Percentiles rank a stretch among this genome's conserved stretches.
These are phyloP conservation scores for Metarhizium humberi DNA, from an alignment of 2,329 filamentous ascomycete species.

Conservation along the genomic window DNA sequence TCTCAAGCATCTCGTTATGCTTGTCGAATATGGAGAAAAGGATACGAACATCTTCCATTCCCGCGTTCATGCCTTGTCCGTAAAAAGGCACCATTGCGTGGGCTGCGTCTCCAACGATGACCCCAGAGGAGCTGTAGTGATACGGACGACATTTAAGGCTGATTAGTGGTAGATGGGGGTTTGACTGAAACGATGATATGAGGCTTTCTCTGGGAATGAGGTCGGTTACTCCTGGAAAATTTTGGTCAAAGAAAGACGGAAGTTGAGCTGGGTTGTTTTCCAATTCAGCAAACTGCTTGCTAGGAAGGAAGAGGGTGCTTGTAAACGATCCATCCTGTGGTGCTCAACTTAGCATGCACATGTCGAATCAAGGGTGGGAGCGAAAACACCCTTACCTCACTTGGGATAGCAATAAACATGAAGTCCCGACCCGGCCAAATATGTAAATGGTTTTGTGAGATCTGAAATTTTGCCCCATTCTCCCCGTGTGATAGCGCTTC, in stretches of 20 bases:
- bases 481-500: constrained; percentile 17
- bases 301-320: constrained; percentile 84
- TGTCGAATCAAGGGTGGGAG: constrained; percentile 6
- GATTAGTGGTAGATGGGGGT: constrained; percentile 87
- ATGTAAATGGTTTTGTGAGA: constrained; percentile 88
- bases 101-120: constrained; percentile 87
- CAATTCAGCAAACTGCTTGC: constrained; percentile 57
- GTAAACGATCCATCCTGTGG: constrained; percentile 82
- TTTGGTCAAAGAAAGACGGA: constrained; percentile 64
- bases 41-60: constrained; percentile 85
- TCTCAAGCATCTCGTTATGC: constrained; percentile 38
- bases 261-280: constrained; percentile 52
- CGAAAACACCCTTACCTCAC: constrained; percentile 34
- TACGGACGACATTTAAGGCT: constrained; percentile 89
- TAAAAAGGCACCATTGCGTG: constrained; percentile 99
- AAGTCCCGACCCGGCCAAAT: constrained; percentile 93
- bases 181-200: constrained; percentile 63
- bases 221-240: constrained; percentile 79
- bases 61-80: constrained; percentile 95
- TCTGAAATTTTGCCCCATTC: constrained; percentile 50
- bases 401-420: constrained; percentile 98
- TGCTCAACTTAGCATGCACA: constrained; percentile 5
- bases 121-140: constrained; percentile 66
- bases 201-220: constrained; percentile 62
- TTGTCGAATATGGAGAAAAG: constrained; percentile 76